Evolutionary conservation across 805 yeast species (phyloP).

Genomic region (Zygosaccharomyces bailii): DNA sequence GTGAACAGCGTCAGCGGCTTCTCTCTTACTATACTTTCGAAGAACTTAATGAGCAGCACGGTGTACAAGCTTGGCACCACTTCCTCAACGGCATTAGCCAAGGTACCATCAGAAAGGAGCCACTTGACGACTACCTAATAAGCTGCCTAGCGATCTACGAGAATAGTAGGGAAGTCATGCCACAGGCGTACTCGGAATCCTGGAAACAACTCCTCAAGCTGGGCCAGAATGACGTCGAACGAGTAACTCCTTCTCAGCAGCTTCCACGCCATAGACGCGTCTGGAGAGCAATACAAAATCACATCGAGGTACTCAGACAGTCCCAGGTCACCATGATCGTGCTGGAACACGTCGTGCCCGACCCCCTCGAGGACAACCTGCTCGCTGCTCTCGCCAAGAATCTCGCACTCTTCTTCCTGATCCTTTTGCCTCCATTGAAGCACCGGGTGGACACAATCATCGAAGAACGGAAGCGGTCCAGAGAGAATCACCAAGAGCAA

Average conservation of each 20-base stretch:
- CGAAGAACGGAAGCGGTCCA: constrained; percentile 13
- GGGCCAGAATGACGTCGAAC: constrained; percentile 13
- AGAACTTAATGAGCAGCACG: constrained; percentile 10
- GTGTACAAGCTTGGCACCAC: constrained; percentile 9
- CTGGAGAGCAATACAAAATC: constrained; percentile 6
- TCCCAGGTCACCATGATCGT: constrained; percentile 10
- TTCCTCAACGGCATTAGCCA: constrained; percentile 9
- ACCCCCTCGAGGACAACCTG: constrained; percentile 21
- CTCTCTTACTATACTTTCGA: constrained; percentile 10
- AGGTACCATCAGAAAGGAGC: constrained; percentile 12
- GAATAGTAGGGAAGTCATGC: constrained; percentile 14
- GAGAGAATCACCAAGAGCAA: constrained; percentile 7
- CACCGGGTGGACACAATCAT: constrained; percentile 17
- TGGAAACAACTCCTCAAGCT: constrained; percentile 15
- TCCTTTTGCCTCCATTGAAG: constrained; percentile 23
- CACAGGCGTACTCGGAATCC: constrained; percentile 14
- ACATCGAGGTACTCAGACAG: constrained; percentile 7
- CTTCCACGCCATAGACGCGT: constrained; percentile 13
- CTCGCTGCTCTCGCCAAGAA: constrained; percentile 22
- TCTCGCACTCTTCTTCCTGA: constrained; percentile 21
- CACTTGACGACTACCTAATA: constrained; percentile 13
- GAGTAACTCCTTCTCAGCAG: constrained; percentile 7
- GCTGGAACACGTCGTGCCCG: constrained; percentile 23
- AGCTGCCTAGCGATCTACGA: constrained; percentile 15
- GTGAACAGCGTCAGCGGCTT: constrained; percentile 11